Evolutionary conservation across 1,284 basidiomycete species (phyloP), one percentile per base, ranked within the genome.

Genomic region (Ceratobasidium sp.): DNA sequence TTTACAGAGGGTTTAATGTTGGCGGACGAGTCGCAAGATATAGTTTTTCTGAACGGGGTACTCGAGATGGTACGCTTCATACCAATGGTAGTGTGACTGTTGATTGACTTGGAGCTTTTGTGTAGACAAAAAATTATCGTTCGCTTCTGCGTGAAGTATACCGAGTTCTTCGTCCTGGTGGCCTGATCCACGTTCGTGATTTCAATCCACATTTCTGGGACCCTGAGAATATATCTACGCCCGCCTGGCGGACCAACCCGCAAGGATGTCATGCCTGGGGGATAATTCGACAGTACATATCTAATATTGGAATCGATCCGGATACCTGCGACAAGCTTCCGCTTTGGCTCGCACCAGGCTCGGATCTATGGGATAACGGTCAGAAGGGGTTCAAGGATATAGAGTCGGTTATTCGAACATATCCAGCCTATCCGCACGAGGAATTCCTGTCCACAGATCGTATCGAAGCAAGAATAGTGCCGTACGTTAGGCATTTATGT

Each of bases 361-460:
- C 55, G 2, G 55, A 58, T 9, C 30, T 58, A n/a, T 58, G 55
- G 55, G n/a, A 21, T 2, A 12, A 23, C 1, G 12, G 23, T 28
- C 18, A 32, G 9, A 12, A 50, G n/a, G 60, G 60, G n/a, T 64
- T 64, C 30, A 43, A 64, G n/a, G n/a, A 23, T 3, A 64, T 64
- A 3, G 3, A 64, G 3, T 45, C 60, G 4, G 18, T 36, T 3
- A 39, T 50, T 12, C 30, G 32, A 28, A 34, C 10, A 4, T 23
- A 30, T 30, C 45, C 60, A 3, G 8, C 43, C 9, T 21, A 50
- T n/a, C 45, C 60, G 8, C 60, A 50, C n/a, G 43, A 23, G 18
- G 60, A 45, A 10, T 32, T 3, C 30, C 26, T 45, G 10, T 64
- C 45, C 32, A 50, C n/a, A 9, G 12, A 32, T 61, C n/a, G 10